phyloP scores from a whole-genome alignment of 108 stramenopile species.

The Nitzschia putrida region DNA sequence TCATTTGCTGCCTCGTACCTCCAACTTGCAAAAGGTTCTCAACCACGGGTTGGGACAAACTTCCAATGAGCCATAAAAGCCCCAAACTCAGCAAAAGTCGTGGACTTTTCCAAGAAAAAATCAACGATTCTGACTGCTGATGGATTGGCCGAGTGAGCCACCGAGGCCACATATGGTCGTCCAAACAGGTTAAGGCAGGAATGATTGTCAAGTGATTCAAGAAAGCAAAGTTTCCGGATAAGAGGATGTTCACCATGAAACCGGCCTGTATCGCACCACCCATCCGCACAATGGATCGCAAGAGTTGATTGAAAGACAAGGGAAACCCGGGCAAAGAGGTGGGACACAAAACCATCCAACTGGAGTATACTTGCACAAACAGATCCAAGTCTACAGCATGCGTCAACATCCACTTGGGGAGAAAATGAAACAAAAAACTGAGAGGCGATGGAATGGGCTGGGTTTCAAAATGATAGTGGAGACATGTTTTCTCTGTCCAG shows the following conservation, averaged over 20 bases:
- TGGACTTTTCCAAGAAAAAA: slow-evolving; percentile 7
- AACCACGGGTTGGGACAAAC: slow-evolving; percentile 53
- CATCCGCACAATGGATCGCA: slow-evolving; percentile 28
- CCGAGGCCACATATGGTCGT: slow-evolving; percentile 57
- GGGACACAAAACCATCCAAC: slow-evolving; percentile 63
- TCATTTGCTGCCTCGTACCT: slow-evolving; percentile 61
- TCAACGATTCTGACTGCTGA: background rate
- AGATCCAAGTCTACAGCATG: slow-evolving; percentile 67
- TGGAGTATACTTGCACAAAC: slow-evolving; percentile 74
- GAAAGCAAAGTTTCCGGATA: slow-evolving; percentile 79
- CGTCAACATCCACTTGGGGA: slow-evolving; percentile 44
- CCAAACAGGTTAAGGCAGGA: slow-evolving; percentile 76
- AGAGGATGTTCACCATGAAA: slow-evolving; percentile 70
- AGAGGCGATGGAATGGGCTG: slow-evolving; percentile 82
- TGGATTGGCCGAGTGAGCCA: slow-evolving; percentile 17
- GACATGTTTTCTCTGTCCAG: slow-evolving; percentile 73
- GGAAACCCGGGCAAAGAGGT: background rate
- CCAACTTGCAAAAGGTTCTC: slow-evolving; percentile 50
- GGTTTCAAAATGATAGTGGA: slow-evolving; percentile 83
- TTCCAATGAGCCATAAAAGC: slow-evolving; percentile 41
- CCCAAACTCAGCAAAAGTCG: slow-evolving; percentile 33
- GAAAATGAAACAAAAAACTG: slow-evolving; percentile 64
- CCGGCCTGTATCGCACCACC: slow-evolving; percentile 60
- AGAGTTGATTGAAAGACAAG: slow-evolving; percentile 13
- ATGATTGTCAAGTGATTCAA: slow-evolving; percentile 82